Base-by-base conservation (phyloP, 257 asterid genomes). In the Forsythia suspensa region DNA sequence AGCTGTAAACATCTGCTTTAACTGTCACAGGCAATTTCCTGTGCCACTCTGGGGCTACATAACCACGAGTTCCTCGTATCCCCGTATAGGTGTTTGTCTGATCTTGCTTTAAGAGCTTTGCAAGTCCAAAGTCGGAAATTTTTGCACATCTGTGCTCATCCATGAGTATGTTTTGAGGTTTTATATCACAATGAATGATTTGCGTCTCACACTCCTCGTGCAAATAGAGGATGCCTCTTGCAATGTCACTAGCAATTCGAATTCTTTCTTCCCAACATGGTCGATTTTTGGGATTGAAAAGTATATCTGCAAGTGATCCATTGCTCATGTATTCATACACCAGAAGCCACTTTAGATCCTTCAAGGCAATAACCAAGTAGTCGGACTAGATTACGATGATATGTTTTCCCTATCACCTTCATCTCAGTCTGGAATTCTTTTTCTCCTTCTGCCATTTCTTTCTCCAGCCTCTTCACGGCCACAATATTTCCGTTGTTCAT, bases 161-260 rank as follows among this genome's bases (percentile, higher is more conserved):
- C 89, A 91, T 79, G 63, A 89, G 88, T 72, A 88, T 85, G 85
- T 89, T 91, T 46, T 90, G 91, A 24, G 94, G 91, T 46, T 91
- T 88, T 43, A 90, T 90, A 21, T 91, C 91, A 3, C 91, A 88
- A 8, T 91, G 96, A 55, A 91, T 91, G 44, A 89, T 91, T 20
- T 85, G 91, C 1, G 84, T 81, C 21, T 88, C 86, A 13, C 94
- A 91, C 51, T 91, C 91, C 21, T 91, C 87, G 6, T 91, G 96
- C 71, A 91, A 73, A 75, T 91, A 91, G 44, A 84, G 81, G 59
- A 91, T 83, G 6, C 93, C 92, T 72, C 89, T 83, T 0, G 90
- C 87, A 51, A 91, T 79, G 38, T 86, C 92, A 11, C 52, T 44
- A 5, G 90, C 84, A 0, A 89, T 51, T 46, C 69, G 51, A 37